Evolutionary conservation across 2,329 filamentous ascomycete genomes (phyloP), one percentile per base, ranked within the genome.

Genomic region (Fusarium proliferatum): DNA sequence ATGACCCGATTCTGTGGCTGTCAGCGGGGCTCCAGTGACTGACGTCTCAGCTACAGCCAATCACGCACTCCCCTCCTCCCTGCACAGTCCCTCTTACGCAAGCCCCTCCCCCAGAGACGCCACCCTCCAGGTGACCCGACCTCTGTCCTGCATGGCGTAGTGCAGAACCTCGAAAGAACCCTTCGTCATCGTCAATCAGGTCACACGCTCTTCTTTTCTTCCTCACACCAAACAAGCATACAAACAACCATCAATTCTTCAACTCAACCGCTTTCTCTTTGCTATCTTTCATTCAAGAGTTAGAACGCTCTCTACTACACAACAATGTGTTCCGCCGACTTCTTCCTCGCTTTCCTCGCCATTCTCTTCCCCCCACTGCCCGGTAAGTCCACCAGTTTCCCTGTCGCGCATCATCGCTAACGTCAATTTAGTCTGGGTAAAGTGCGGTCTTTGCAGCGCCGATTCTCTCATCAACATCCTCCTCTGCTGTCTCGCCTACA

Each of bases 391-490:
- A 56, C 51, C 38, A 52, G 41, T 28, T 62, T 45, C 45, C 42
- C 55, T 26, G 46, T 60, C 33, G 67, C 58, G 46, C 36, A 28
- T 55, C 56, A 62, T 66, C 34, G n/a, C 69, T 75, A 48, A 75
- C 72, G 28, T 33, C 30, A 42, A 43, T 33, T 41, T 78, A 94
- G 96, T 99, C 78, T 99, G 96, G 96, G 94, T 99, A 69, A 99
- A 98, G 86, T 87, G 93, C 79, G 96, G 96, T 73, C 88, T 99
- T 84, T 99, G 96, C 87, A 93, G 92, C 71, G 94, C 92, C 64
- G 96, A 98, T 85, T 96, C 93, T 13, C 80, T 98, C 78, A 97
- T 99, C 87, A 99, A 99, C 86, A 92, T 98, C 82, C 92, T 95
- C 52, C 94, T 98, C 78, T 96, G 93, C 83, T 81, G 90, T 61